Evolutionary conservation across 2,329 filamentous ascomycete species (phyloP), one percentile per base, ranked within the genome.

Genomic region (Westerdykella sp.): DNA sequence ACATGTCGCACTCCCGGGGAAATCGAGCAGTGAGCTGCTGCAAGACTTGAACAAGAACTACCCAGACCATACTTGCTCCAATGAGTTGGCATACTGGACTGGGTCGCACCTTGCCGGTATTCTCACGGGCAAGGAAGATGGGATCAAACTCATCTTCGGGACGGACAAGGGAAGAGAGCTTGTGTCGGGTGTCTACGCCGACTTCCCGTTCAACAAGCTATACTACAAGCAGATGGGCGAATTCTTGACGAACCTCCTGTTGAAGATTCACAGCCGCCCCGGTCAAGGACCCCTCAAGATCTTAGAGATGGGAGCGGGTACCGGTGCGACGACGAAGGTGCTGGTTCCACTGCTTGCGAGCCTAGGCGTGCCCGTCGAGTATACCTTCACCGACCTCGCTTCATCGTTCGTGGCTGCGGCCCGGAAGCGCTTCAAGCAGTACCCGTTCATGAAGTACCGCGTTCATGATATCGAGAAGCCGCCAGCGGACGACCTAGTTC

Each of bases 321-420:
- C 64, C 1, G 66, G 69, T 1, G 67, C 65, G 1, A 68, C 66
- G 0, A 70, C 69, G 0, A 53, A 49, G 12, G 48, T 51, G 21
- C 35, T 70, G 1, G 48, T 69, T 0, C 45, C 54, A 0, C 23
- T 54, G 0, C 49, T 72, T 1, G 50, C 51, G 6, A 41, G 42
- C 2, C 49, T 60, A 1, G 57, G 47, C 7, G 48, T 68, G 1
- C 36, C 53, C 1, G 48, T 72, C 12, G 53, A 65, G 35, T 73
- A 71, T 47, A 68, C 60, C 0, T 69, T 70, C 42, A 70, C 62
- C 1, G 69, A 72, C 37, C 49, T 72, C 1, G 62, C 67, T 0
- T 39, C 59, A 0, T 61, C 62, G 0, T 54, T 72, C 9, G 57
- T 73, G 2, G 57, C 62, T 0, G 56, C 55, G 3, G 66, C 67